phyloP scores from a whole-genome alignment of 108 stramenopile species.

The Mediolabrus comicus region DNA sequence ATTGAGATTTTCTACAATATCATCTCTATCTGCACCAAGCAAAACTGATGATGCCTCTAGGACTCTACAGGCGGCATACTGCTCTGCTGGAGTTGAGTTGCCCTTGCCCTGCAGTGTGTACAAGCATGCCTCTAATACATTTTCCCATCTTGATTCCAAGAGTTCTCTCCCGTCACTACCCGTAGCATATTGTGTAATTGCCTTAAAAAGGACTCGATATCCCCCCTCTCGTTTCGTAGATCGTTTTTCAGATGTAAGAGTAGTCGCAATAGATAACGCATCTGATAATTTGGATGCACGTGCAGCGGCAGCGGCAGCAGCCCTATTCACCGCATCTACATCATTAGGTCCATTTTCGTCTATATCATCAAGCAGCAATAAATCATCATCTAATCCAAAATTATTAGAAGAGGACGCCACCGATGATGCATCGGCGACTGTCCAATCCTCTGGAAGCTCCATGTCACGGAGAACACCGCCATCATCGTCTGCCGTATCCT shows the following conservation, averaged over 20 bases:
- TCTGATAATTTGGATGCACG: constrained; percentile 26
- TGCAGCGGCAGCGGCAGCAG: constrained; percentile 1
- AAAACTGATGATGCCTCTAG: constrained; percentile 73
- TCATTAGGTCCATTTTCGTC: neutral
- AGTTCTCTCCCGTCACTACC: constrained; percentile 34
- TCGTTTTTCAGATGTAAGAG: constrained; percentile 59
- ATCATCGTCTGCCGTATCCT: constrained; percentile 4
- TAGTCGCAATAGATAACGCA: constrained; percentile 28
- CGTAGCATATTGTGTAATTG: constrained; percentile 68
- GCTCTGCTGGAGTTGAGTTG: constrained; percentile 60
- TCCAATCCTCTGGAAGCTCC: constrained; percentile 35
- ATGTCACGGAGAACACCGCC: constrained; percentile 4
- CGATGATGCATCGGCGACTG: constrained; percentile 17
- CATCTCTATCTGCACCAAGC: constrained; percentile 54
- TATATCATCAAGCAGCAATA: neutral
- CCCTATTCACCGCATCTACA: neutral
- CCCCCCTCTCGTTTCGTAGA: constrained; percentile 59
- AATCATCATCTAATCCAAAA: neutral
- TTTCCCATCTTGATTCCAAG: constrained; percentile 15
- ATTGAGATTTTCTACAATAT: constrained; percentile 50
- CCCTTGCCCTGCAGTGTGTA: constrained; percentile 35
- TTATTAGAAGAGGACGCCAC: constrained; percentile 1
- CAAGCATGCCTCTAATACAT: constrained; percentile 36
- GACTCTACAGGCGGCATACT: constrained; percentile 85
- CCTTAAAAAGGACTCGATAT: constrained; percentile 56